phyloP scores from a whole-genome alignment of 257 asterid species.

The Solanum ossicruentum region DNA sequence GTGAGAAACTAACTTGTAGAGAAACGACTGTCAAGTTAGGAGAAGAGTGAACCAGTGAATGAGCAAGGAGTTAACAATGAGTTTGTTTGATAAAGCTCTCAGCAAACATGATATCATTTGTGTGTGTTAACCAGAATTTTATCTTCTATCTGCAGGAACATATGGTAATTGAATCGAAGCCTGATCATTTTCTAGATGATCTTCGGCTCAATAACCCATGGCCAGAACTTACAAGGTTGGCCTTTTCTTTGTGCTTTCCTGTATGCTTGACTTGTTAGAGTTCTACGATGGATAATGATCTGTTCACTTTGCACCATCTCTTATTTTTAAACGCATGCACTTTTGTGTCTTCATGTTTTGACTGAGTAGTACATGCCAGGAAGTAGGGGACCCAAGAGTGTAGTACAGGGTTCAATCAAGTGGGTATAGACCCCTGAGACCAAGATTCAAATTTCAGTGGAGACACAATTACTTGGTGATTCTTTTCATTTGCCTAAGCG shows the following conservation, averaged over 20 bases:
- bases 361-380: neutral
- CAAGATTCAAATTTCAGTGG: neutral
- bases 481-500: neutral
- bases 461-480: neutral
- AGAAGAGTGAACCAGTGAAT: neutral
- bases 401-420: neutral
- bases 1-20: neutral
- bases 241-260: neutral
- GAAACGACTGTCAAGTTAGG: neutral
- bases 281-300: neutral
- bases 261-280: neutral
- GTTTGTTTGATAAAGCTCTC: neutral
- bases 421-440: neutral
- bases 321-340: neutral
- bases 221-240: slow-evolving; percentile 85
- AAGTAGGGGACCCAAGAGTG: neutral
- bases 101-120: neutral
- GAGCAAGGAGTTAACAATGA: neutral
- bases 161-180: slow-evolving; percentile 88
- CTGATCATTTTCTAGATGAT: slow-evolving; percentile 91
- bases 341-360: neutral
- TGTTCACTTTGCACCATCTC: neutral
- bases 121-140: neutral
- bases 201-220: slow-evolving; percentile 91
- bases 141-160: slow-evolving; percentile 60